Evolutionary conservation across 1,284 basidiomycete genomes (phyloP), one percentile per base, ranked within the genome.

Genomic region (Apiotrichum sp.): DNA sequence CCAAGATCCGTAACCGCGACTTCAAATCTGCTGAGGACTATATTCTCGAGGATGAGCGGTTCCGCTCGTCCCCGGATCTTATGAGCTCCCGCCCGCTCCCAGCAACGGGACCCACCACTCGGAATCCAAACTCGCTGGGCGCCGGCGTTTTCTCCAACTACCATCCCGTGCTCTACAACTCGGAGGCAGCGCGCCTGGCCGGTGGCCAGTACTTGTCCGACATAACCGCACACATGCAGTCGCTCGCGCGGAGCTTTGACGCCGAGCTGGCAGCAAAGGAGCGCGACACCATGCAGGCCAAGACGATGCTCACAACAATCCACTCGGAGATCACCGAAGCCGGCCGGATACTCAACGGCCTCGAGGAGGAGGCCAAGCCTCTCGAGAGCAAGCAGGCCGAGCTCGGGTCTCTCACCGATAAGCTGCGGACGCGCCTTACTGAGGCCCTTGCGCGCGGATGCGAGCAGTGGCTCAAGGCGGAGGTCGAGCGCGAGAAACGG

Each of bases 21-120:
- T 90, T 92, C 58, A 98, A 98, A 80, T 93, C 87, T 61, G 90
- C 96, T 8, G 96, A 99, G 77, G 96, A 98, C 73, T 99, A 98
- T 70, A 98, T 99, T 62, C 82, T 98, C 40, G 96, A 98, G 72
- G 96, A 99, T 72, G 96, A 98, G 74, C 86, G 93, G 40, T 98
- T 98, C 80, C 84, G 95, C 35, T 89, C 89, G 0, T 95, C 91
- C 6, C 92, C 93, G 3, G 56, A 61, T 39, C 53, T 59, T 31
- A 54, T 61, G 57, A 53, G 57, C 34, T 34, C 50, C 1, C 53
- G 59, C 3, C 50, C 59, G 3, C 42, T 56, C 6, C 59, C 56
- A 13, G 16, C 31, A 1, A 36, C 53, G 0, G n/a, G 38, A 1
- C 10, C 48, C 10, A 40, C 33, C 3, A 36, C 40, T 4, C 53